These are phyloP conservation scores for Lumnitzera racemosa DNA, from an alignment of 345 rosid genomes.

Conservation along the genomic window DNA sequence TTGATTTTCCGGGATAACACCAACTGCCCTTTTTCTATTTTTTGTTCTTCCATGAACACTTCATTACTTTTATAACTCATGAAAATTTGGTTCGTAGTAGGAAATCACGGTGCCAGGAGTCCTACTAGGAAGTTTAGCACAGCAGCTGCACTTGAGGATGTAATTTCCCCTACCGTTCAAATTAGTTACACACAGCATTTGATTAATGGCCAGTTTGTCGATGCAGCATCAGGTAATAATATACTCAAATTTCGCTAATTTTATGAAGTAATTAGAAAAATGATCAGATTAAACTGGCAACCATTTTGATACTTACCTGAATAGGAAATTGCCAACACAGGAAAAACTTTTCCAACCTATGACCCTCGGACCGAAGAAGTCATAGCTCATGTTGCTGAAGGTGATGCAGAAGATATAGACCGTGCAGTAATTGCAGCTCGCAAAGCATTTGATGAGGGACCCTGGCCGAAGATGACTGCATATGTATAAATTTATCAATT, in stretches of 20 bases:
- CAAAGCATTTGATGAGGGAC: conserved; percentile 71
- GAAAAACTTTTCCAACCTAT: conserved; percentile 50
- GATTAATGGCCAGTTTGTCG: conserved; percentile 76
- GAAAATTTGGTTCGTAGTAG: conserved; percentile 27
- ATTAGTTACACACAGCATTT: conserved; percentile 59
- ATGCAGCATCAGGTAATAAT: conserved; percentile 73
- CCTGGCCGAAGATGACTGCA: conserved; percentile 69
- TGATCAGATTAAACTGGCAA: too few species aligned
- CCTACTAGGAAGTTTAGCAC: conserved; percentile 44
- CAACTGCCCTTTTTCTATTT: too few species aligned
- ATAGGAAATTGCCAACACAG: conserved; percentile 16
- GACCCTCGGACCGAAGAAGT: conserved; percentile 72
- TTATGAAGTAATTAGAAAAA: too few species aligned
- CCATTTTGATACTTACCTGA: too few species aligned
- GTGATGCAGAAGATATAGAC: conserved; percentile 55
- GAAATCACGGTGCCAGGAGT: conserved; percentile 21
- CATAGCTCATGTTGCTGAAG: conserved; percentile 67
- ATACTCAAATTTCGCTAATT: too few species aligned
- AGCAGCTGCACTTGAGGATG: conserved; percentile 55
- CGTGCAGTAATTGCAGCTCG: conserved; percentile 70
- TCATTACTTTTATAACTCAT: background rate
- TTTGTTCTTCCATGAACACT: too few species aligned
- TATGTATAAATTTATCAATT: conserved; percentile 27
- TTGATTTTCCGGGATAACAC: too few species aligned
- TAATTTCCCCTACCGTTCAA: conserved; percentile 58